phyloP scores from a whole-genome alignment of 2,329 filamentous ascomycete genomes.

The Seiridium cupressi region DNA sequence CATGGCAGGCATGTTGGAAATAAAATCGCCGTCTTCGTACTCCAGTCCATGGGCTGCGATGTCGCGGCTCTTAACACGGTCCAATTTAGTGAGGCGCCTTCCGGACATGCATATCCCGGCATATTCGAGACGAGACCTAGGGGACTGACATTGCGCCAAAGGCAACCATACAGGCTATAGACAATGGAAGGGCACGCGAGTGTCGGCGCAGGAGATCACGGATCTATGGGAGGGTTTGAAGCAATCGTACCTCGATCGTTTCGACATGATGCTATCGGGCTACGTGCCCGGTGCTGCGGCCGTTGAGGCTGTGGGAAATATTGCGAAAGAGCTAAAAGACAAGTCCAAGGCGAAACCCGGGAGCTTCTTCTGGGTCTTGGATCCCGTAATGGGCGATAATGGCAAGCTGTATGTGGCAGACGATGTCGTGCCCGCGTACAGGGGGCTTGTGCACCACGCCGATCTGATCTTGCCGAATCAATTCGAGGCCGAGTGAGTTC shows the following conservation, averaged over 20 bases:
- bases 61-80: slow-evolving; percentile 95
- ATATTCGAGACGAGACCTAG: background rate
- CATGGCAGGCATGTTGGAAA: slow-evolving; percentile 85
- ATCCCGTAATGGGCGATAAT: slow-evolving; percentile 98
- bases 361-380: slow-evolving; percentile 93
- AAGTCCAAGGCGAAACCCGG: slow-evolving; percentile 61
- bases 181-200: slow-evolving; percentile 81
- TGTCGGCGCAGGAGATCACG: slow-evolving; percentile 77
- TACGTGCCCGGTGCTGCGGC: slow-evolving; percentile 88
- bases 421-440: slow-evolving; percentile 90
- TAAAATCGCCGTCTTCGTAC: slow-evolving; percentile 91
- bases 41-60: slow-evolving; percentile 92
- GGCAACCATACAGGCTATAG: slow-evolving; percentile 94
- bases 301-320: slow-evolving; percentile 79
- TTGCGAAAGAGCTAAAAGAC: slow-evolving; percentile 75
- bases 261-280: slow-evolving; percentile 91
- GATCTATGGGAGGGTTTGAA: slow-evolving; percentile 83
- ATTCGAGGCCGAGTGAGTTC: slow-evolving; percentile 88
- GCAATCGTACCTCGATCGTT: slow-evolving; percentile 80
- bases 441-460: slow-evolving; percentile 72
- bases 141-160: slow-evolving; percentile 31
- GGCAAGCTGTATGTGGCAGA: slow-evolving; percentile 87
- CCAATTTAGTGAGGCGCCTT: slow-evolving; percentile 75
- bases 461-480: slow-evolving; percentile 95
- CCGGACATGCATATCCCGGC: no score